Base-by-base conservation (phyloP, 192 early-diverging fungal genomes). In the Radiomyces spectabilis region DNA sequence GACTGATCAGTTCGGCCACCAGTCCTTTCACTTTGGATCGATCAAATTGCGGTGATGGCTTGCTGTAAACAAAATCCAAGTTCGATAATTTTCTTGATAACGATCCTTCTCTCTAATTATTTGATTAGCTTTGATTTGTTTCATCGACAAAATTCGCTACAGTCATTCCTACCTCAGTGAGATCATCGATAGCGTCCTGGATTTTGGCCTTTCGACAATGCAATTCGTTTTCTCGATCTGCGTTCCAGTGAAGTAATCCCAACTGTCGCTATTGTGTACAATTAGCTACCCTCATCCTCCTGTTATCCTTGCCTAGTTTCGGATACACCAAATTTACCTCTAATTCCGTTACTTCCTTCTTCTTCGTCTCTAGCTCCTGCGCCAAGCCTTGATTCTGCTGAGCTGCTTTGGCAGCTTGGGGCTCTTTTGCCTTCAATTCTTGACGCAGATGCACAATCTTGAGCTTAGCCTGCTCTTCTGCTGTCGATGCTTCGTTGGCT, bases 31-130 rank as follows among this genome's bases (percentile, higher is more conserved):
- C 93, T 56, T 85, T 77, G 40, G 74, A 71, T 3, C 89, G 86
- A 63, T 96, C 86, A 80, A 99, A 96, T 66, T 87, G 83, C 4
- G 87, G 84, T 19, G 76, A 68, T 0, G 95, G 97, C 47, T 95
- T 81, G 21, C 66, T 69, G 67, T 96, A 99, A 33, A 77, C 61
- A 54, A 99, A 97, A 21, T 92, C 76, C 30, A 88, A 72, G 25
- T 57, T 74, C n/a, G 73, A 61, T 33, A 91, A 65, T 51, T 75
- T 72, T 31, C 71, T 41, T 21, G 78, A 68, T 29, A 81, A 33
- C 15, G 33, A 32, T 25, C 85, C 85, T 44, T 74, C 63, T 65
- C 74, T 65, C 56, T 85, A 53, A 21, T 42, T 35, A 10, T n/a
- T n/a, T n/a, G n/a, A n/a, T n/a, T n/a, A n/a, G n/a, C n/a, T n/a